Evolutionary conservation across 2,329 filamentous ascomycete species (phyloP), one percentile per base, ranked within the genome.

Genomic region (Hymenoscyphus fraxineus): DNA sequence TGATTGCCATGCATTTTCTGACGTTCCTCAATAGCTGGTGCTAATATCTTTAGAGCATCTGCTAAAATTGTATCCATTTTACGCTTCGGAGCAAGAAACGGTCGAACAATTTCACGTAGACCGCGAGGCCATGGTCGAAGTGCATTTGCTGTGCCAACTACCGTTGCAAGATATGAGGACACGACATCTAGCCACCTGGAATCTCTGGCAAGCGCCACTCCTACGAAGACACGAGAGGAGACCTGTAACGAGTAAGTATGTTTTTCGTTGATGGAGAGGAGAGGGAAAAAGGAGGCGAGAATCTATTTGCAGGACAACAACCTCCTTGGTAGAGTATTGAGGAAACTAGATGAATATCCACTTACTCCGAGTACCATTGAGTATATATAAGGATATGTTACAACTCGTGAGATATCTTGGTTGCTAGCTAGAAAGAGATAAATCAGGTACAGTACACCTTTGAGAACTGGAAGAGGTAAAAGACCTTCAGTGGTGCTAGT

Each of bases 131-230:
- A 57, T 15, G 54, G 54, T 10, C 54, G 22, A 12, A 57, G 32
- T 22, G 54, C 54, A 57, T 57, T 57, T 32, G 22, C 54, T 57
- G 54, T 32, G 15, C 31, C 51, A 15, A 56, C 51, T 12, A 56
- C 51, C 22, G 22, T 56, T 56, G 51, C 51, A 6, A 56, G 51
- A 32, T 56, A 56, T 10, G 51, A n/a, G 15, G 51, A 56, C 22
- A 56, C 51, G 13, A 32, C 31, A 12, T 56, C 19, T 12, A 15
- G 51, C 51, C 22, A 56, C 15, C 22, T 10, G 13, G 6, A 1
- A 22, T 56, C 51, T 27, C 51, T n/a, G 15, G 51, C 51, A n/a
- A 56, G 51, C 27, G 51, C n/a, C 13, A 56, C 22, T 13, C 51
- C 31, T 27, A 56, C 51, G 40, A 44, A 44, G 6, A 44, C 15